Evolutionary conservation across 257 asterid genomes (phyloP), one percentile per base, ranked within the genome.

Genomic region (Prunella vulgaris): DNA sequence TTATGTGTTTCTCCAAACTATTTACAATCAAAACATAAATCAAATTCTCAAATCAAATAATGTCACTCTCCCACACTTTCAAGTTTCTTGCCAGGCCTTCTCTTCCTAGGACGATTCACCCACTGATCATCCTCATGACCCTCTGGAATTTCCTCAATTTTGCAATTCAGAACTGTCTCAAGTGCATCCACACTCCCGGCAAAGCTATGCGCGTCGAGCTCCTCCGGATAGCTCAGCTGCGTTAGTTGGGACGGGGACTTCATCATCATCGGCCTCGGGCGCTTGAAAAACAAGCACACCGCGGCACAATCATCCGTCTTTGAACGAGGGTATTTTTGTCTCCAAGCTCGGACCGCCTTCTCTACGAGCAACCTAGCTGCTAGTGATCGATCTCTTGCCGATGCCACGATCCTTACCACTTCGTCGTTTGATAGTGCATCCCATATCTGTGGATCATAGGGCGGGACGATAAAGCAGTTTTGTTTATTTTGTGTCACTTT

Each of bases 251-350:
- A 82, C 44, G 71, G 37, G 9, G 96, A 84, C 73, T 76, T 80
- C 0, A 81, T 77, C 2, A 84, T 63, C 10, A 46, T 15, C 0
- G 90, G 88, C 25, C 70, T 69, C 9, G 59, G 84, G 28, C 84
- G 79, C 72, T 86, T 92, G 77, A 92, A 82, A 71, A 87, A 92
- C 79, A 92, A 60, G 76, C 89, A 79, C 12, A 89, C 80, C 5
- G 63, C 98, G 0, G 96, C 89, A 25, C 95, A 89, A 24, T 92
- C 97, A 7, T 92, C 98, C 12, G 84, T 71, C 76, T 81, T 92
- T 49, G 95, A 88, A 1, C 85, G 70, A 0, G 97, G 96, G 73
- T 70, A 90, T 30, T 83, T 92, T 53, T 78, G 48, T 75, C 75
- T 85, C 98, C 98, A 92, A 4, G 95, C 84, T 46, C 83, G 76